Evolutionary conservation across 371 early-diverging fungal genomes (phyloP).

Genomic region (Mortierella sp.): DNA sequence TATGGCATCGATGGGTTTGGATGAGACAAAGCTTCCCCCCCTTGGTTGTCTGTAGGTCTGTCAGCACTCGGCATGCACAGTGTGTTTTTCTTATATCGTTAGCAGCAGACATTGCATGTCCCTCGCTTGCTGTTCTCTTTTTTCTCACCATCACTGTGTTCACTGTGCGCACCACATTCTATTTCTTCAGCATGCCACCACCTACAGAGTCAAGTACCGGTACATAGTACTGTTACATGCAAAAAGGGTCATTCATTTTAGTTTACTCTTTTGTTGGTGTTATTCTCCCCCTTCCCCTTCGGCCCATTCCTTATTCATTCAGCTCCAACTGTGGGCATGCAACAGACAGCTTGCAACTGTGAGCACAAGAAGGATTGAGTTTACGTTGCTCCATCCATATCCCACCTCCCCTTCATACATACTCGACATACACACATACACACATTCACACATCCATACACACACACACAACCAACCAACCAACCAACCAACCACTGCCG

Average conservation of each 20-base stretch:
- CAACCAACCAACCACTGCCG: neutral
- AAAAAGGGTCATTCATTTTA: neutral
- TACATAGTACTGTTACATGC: neutral
- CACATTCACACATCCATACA: neutral
- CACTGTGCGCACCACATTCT: neutral
- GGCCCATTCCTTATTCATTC: constrained; percentile 12
- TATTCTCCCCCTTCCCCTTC: neutral
- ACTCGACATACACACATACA: neutral
- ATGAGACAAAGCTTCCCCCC: neutral
- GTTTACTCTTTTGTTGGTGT: neutral
- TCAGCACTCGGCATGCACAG: neutral
- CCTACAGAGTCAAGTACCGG: neutral
- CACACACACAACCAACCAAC: neutral
- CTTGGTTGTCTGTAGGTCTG: no score
- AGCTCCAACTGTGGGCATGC: neutral
- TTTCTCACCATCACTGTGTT: neutral
- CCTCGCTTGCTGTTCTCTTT: neutral
- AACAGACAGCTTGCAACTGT: neutral
- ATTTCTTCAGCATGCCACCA: neutral
- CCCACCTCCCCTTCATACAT: neutral
- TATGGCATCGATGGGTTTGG: no score
- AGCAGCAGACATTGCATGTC: no score
- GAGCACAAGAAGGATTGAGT: constrained; percentile 1
- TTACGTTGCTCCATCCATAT: neutral
- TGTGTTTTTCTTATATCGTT: neutral